Evolutionary conservation across 768 basidiomycete genomes (phyloP), one percentile per base, ranked within the genome.

Genomic region (Trametes cinnabarina): DNA sequence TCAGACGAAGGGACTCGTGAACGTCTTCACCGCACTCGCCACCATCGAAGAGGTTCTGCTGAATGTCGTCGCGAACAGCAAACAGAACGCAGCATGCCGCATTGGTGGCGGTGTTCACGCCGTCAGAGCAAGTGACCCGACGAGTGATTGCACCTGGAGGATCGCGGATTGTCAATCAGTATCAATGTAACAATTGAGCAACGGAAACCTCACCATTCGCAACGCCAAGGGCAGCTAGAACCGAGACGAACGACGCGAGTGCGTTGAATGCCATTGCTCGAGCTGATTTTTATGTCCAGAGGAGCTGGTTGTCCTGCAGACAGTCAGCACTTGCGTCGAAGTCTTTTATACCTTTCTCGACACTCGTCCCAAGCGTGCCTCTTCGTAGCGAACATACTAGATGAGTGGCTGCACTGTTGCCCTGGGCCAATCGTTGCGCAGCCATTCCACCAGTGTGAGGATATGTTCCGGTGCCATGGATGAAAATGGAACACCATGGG

Each of bases 1-100:
- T 66, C 51, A 68, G 61, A 57, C 70, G 70, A 17, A 71, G 58
- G 22, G 63, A 66, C 44, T 71, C 70, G 49, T 71, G 70, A 7
- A 69, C 70, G 48, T 70, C 66, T 55, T 73, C 71, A 42, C 73
- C 71, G 57, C 74, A 75, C 56, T 73, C 58, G 50, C 62, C 66
- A 40, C 64, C 69, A 30, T 73, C 71, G 66, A 74, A 74, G 22
- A 75, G 66, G 30, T 67, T 65, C 40, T 68, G 39, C 59, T 73
- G 73, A 19, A 75, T 58, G 51, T 69, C 66, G 43, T 63, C 50
- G 28, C 54, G 49, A 11, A 63, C 51, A 6, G 62, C 54, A 42
- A 63, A 59, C 20, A 63, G 51, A 5, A 37, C 52, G 34, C 62
- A 63, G 50, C 62, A 63, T 1, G 62, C 62, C 11, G 58, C 58